Percentiles rank a stretch among this genome's conserved stretches.
Conservation (phyloP, 2,329 filamentous ascomycete species). For the Xylaria sp. region DNA sequence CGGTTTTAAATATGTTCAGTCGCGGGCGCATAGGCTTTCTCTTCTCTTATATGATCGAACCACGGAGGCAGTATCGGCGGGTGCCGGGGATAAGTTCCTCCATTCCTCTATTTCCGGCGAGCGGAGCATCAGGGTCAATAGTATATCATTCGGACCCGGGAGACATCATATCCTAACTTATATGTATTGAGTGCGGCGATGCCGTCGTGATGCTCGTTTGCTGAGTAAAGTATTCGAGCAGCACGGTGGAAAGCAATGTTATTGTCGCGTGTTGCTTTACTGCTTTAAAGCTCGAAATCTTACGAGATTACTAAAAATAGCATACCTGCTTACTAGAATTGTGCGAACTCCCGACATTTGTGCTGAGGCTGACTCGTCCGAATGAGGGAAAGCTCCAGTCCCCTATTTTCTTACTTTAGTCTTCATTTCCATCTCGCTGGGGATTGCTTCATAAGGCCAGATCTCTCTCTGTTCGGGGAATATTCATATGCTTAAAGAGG, state of each 20-base stretch:
- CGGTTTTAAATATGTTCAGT: no score
- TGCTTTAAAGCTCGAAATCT: slow-evolving; percentile 22
- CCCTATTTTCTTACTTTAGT: slow-evolving; percentile 27
- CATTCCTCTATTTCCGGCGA: background rate
- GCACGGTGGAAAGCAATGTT: background rate
- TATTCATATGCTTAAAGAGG: slow-evolving; percentile 1
- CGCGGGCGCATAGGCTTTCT: no score
- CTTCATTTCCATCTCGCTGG: slow-evolving; percentile 12
- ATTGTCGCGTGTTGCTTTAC: slow-evolving; percentile 21
- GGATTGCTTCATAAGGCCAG: slow-evolving; percentile 26
- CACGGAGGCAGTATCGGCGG: no score
- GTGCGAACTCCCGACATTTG: background rate
- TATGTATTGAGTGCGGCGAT: background rate
- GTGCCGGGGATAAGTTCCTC: no score
- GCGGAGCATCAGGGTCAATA: background rate
- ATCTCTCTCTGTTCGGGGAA: slow-evolving; percentile 8
- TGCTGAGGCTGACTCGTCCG: slow-evolving; percentile 23
- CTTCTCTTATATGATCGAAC: no score
- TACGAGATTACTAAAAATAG: slow-evolving; percentile 30
- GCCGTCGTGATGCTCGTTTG: background rate
- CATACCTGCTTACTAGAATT: slow-evolving; percentile 26
- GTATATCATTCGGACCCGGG: background rate
- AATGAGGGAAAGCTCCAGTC: slow-evolving; percentile 11
- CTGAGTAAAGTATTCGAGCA: slow-evolving; percentile 20
- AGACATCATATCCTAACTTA: background rate